Evolutionary conservation across 345 rosid genomes (phyloP), one percentile per base, ranked within the genome.

Genomic region (Clausena lansium): DNA sequence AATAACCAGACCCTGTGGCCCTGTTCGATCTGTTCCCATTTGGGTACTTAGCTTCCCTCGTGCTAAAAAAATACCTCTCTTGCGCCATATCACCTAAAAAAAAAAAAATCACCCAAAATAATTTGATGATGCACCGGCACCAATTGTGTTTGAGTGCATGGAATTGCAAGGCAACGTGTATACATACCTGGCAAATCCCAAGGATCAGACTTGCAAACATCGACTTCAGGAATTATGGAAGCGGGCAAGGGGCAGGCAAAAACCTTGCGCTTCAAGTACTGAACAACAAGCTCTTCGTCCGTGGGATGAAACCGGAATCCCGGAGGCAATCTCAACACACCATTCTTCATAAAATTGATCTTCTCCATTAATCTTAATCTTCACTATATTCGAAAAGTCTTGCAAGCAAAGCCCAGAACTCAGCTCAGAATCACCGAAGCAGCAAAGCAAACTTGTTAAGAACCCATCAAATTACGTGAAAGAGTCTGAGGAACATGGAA

Each of bases 261-360:
- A 8, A 86, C 96, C 83, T 92, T 95, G 17, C 90, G 75, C 85
- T 77, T 79, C 79, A 95, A 78, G 83, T 95, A 95, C 65, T 93
- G 93, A 78, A 88, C 85, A 15, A 95, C 91, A 33, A 95, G 86
- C 89, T 95, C 98, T 77, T 95, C 93, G 60, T 93, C 99, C 6
- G 98, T 93, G 0, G 99, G 98, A 78, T 95, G 99, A 85, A 95
- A 93, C 27, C 99, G 84, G 63, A 95, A 95, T 1, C 99, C 99
- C 5, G 97, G 99, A 27, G 98, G 98, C 76, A 95, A 80, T 73
- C 91, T 92, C 17, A 92, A 65, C 41, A 85, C 86, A 57, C 94
- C 93, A 81, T 90, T 89, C 75, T 86, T 93, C 10, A 86, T 82
- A 68, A 82, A 86, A 85, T 71, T 88, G 1, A 80, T 73, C 82